These are phyloP conservation scores for Kwoniella sp. DNA, from an alignment of 768 basidiomycete species.

Conservation along the genomic window DNA sequence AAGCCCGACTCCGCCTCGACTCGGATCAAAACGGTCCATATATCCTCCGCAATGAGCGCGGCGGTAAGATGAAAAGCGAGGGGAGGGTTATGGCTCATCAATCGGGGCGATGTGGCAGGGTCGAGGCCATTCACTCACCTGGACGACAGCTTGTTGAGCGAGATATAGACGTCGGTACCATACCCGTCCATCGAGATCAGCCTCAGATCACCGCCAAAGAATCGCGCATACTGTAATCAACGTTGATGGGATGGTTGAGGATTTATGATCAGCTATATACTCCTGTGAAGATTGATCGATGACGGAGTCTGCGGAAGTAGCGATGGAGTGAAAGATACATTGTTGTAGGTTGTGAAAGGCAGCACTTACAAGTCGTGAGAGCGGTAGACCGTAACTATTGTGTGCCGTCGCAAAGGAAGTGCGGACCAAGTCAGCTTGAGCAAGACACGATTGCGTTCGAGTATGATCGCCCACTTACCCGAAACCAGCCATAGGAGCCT, in stretches of 20 bases:
- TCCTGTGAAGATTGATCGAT: too few species aligned
- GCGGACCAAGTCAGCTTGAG: not conserved
- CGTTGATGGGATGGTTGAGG: not conserved
- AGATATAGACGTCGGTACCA: conserved; percentile 54
- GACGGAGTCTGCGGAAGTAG: too few species aligned
- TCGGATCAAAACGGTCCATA: too few species aligned
- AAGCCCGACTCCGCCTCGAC: too few species aligned
- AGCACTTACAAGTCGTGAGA: conserved; percentile 78
- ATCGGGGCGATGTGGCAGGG: too few species aligned
- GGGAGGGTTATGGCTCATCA: too few species aligned
- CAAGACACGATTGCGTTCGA: not conserved
- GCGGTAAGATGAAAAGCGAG: too few species aligned
- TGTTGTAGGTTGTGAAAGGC: not conserved
- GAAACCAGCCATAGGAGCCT: conserved; percentile 95
- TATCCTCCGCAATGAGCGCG: too few species aligned
- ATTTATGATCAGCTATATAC: not conserved
- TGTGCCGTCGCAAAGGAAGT: conserved; percentile 39
- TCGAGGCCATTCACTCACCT: too few species aligned
- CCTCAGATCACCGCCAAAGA: conserved; percentile 81
- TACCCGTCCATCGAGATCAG: conserved; percentile 95
- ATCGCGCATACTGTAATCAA: conserved; percentile 75
- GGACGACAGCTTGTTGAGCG: conserved; percentile 50
- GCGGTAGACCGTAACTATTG: conserved; percentile 80
- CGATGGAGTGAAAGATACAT: too few species aligned
- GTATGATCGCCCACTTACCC: conserved; percentile 40